phyloP scores from a whole-genome alignment of 2,329 filamentous ascomycete genomes.

The Penicillium sp. region DNA sequence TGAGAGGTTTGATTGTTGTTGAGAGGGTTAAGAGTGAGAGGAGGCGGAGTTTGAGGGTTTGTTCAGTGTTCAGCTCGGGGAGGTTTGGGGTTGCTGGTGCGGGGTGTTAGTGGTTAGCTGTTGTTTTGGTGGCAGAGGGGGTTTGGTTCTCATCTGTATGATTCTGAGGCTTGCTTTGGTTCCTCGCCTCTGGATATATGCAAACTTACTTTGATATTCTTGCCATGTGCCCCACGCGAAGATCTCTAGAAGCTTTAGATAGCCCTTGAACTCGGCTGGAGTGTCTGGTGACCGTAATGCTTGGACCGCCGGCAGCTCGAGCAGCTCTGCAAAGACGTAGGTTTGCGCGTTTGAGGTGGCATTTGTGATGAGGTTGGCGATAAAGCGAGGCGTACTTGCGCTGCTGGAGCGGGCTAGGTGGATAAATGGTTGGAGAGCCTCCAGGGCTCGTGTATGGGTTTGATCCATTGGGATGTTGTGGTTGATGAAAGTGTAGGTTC shows the following conservation, averaged over 20 bases:
- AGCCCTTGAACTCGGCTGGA: conserved; percentile 59
- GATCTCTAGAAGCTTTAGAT: conserved; percentile 74
- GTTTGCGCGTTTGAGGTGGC: conserved; percentile 88
- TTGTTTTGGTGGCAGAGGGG: neutral
- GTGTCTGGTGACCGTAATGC: conserved; percentile 56
- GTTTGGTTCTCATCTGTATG: neutral
- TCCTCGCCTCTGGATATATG: conserved; percentile 8
- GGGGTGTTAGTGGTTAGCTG: conserved; percentile 6
- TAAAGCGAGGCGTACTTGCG: conserved; percentile 68
- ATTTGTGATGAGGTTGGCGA: conserved; percentile 79
- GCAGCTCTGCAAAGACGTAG: conserved; percentile 91
- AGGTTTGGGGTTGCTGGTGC: conserved; percentile 53
- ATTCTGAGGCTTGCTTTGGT: neutral
- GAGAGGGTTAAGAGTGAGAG: conserved; percentile 83
- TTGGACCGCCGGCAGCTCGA: conserved; percentile 75
- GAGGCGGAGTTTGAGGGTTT: conserved; percentile 82
- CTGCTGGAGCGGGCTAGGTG: conserved; percentile 80
- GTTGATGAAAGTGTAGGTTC: neutral
- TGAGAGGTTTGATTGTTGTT: conserved; percentile 63
- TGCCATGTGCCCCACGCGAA: conserved; percentile 91
- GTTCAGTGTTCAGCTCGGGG: conserved; percentile 67
- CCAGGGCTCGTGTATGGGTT: conserved; percentile 52
- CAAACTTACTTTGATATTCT: conserved; percentile 61
- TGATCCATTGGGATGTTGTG: conserved; percentile 41
- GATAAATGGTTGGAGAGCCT: conserved; percentile 76